phyloP scores from a whole-genome alignment of 164 flowering plant species.

The Chimonanthus salicifolius region DNA sequence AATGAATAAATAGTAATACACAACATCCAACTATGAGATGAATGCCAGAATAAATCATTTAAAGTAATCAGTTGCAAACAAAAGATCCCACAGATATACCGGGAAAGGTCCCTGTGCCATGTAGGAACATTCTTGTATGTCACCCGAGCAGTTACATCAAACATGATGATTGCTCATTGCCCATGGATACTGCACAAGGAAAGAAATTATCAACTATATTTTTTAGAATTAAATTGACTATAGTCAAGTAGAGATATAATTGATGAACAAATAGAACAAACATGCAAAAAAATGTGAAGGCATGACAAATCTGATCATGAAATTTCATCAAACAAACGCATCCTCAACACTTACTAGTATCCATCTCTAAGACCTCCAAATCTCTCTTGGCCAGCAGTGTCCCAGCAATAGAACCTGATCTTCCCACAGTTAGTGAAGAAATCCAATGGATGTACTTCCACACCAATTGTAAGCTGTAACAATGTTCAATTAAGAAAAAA shows the following conservation, averaged over 20 bases:
- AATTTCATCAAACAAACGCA: neutral
- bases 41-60: too few species aligned
- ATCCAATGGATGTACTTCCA: constrained; percentile 86
- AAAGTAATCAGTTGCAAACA: too few species aligned
- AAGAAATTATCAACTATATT: too few species aligned
- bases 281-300: neutral
- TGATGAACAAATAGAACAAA: neutral
- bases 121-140: constrained; percentile 36
- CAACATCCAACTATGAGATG: too few species aligned
- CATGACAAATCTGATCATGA: neutral
- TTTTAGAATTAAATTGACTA: too few species aligned
- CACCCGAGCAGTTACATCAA: constrained; percentile 33
- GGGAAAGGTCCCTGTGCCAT: constrained; percentile 37
- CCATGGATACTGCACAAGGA: constrained; percentile 28
- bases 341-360: constrained; percentile 7
- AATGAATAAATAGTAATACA: too few species aligned
- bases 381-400: constrained; percentile 15
- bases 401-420: constrained; percentile 15
- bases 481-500: neutral
- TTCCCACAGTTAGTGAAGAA: constrained; percentile 42
- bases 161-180: constrained; percentile 34
- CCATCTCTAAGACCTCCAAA: constrained; percentile 16
- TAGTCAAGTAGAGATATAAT: too few species aligned
- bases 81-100: constrained; percentile 11
- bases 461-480: constrained; percentile 72